Percentiles rank a stretch among this genome's conserved stretches.
These are phyloP conservation scores for Hymenoscyphus scutula DNA, from an alignment of 2,329 filamentous ascomycete species.

Conservation along the genomic window DNA sequence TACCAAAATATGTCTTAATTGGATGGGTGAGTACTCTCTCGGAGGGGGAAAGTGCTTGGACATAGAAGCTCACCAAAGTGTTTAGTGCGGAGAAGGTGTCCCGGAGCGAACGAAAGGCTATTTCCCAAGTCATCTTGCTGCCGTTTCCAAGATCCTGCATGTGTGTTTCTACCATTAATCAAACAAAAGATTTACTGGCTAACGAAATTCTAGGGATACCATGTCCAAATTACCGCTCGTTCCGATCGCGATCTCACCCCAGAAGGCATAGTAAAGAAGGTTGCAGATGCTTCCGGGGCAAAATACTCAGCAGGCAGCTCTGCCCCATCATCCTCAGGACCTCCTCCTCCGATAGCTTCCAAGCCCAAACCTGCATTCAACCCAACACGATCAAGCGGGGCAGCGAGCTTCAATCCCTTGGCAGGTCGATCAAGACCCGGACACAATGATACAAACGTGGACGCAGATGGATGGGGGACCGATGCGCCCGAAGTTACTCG, in stretches of 20 bases:
- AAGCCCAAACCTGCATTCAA: slow-evolving; percentile 96
- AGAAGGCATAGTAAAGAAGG: slow-evolving; percentile 86
- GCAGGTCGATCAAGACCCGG: slow-evolving; percentile 59
- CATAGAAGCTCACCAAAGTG: slow-evolving; percentile 25
- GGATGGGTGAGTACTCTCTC: slow-evolving; percentile 62
- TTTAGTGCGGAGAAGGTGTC: slow-evolving; percentile 86
- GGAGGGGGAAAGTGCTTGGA: not conserved
- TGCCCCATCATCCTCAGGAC: slow-evolving; percentile 49
- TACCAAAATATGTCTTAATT: slow-evolving; percentile 91
- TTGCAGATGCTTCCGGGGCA: slow-evolving; percentile 88
- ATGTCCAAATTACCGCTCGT: slow-evolving; percentile 94
- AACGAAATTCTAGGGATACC: slow-evolving; percentile 65
- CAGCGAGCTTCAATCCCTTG: slow-evolving; percentile 62
- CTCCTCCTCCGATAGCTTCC: slow-evolving; percentile 60
- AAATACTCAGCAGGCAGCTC: slow-evolving; percentile 79
- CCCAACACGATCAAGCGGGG: slow-evolving; percentile 57
- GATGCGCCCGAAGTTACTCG: slow-evolving; percentile 91
- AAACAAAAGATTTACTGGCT: slow-evolving; percentile 12
- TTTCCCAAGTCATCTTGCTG: slow-evolving; percentile 89
- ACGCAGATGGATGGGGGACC: slow-evolving; percentile 89
- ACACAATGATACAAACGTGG: slow-evolving; percentile 54
- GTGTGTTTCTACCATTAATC: slow-evolving; percentile 38
- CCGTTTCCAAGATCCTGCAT: slow-evolving; percentile 88
- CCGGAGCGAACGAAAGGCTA: slow-evolving; percentile 98
- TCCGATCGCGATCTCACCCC: slow-evolving; percentile 86